Base-by-base conservation (phyloP, 176 grass and related monocot genomes). In the Carex parvula region DNA sequence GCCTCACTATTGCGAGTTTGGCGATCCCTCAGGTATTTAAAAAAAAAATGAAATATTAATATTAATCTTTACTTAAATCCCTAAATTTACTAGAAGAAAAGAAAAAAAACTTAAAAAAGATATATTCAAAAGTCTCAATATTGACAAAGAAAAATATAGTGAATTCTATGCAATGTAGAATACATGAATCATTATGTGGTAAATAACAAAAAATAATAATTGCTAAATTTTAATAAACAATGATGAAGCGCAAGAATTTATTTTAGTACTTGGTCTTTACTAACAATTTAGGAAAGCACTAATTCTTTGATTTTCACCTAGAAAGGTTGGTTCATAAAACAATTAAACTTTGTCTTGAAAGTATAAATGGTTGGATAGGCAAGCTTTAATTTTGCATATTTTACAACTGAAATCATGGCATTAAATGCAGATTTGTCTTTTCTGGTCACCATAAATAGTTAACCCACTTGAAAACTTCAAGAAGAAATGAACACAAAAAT, bases 1-100 rank as follows among this genome's bases (percentile, higher is more conserved):
- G 97, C 64, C 89, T 99, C 85, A 95, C 97, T 91, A 99, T 99
- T 89, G 97, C 97, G 42, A 99, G 97, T 88, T 94, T 99, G 88
- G 93, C 97, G 61, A 99, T 99, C 32, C 97, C 93, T 0, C 97
- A 99, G 91, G 94, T 90, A 85, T 64, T 55, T 32, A 10, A 3
- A 54, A 55, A 10, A 3, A n/a, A 54, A 55, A 30, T 2, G 12
- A 77, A 77, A 71, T 48, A 76, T 13, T 1, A n/a, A 76, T 76
- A n/a, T 44, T 0, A 64, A 44, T 20, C 16, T 48, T 30, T 32
- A 8, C 1, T 30, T 54, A 26, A 73, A 10, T n/a, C 20, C 6
- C 50, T 55, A 53, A 76, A 32, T 53, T 52, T 46, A 53, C 70
- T 52, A 4, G 10, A 75, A 53, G 8, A 14, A 5, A 6, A 35